Evolutionary conservation across 2,329 filamentous ascomycete species (phyloP), one percentile per base, ranked within the genome.

Genomic region (Esteya vermicola): DNA sequence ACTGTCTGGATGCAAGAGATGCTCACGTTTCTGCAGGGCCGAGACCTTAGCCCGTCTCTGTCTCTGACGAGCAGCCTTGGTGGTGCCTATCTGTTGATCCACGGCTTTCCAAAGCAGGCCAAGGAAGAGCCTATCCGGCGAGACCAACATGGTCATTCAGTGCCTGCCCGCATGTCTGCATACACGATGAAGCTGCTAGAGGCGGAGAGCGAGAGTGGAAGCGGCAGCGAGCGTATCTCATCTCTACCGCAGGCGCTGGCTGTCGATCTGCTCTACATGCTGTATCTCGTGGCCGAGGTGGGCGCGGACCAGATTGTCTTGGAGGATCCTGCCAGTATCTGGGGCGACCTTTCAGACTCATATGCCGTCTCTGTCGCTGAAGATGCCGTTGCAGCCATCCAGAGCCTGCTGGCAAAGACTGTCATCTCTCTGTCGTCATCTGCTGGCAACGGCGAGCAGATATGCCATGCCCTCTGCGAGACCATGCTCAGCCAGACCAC

Each of bases 1-100:
- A 60, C 68, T 3, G 59, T 72, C 9, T 95, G 88, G 86, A 65
- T 70, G 49, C 49, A 64, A 13, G 71, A 81, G 13, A 57, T 94
- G 3, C 52, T 55, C 0, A 61, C 60, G 2, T 68, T 85, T 42
- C 57, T 82, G 6, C 55, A 64, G 23, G 52, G n/a, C n/a, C n/a
- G 58, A 1, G 50, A 61, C 1, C 69, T 77, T 3, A 72, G 74
- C 44, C 64, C 72, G 6, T 78, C 84, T 0, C 59, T 93, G 4
- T 75, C 84, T 0, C 72, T 94, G 5, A 84, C 80, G 3, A 88
- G 78, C 52, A 69, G 68, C 20, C 63, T 94, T 7, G 76, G 74
- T 1, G 85, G 85, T 4, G 74, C 75, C 1, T 71, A 82, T 6
- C 77, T 81, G 47, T 59, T 94, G 4, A 65, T 53, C 0, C 40